Evolutionary conservation across 1,139 yeast genomes (phyloP), one percentile per base, ranked within the genome.

Genomic region (Debaryomyces sp.): DNA sequence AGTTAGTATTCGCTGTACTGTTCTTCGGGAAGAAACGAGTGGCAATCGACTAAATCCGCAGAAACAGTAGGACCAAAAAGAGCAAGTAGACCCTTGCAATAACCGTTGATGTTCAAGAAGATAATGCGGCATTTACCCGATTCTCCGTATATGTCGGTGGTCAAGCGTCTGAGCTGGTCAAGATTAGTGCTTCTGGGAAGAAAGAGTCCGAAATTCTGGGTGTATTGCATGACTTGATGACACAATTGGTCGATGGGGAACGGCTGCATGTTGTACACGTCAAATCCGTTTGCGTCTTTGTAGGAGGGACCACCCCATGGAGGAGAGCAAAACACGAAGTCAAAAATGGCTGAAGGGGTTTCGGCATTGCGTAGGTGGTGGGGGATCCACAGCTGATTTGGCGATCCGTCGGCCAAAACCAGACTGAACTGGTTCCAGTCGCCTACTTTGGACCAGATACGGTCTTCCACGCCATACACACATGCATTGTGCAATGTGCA

Each of bases 221-320:
- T 62, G 17, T 84, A 67, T 34, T 64, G 62, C 21, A 69, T 60
- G 51, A 84, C 65, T 15, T 76, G 75, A 9, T 48, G 46, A 38
- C 85, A 63, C 21, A 86, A 61, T 22, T 66, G 63, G n/a, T 73
- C 69, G 3, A 87, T 57, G 0, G 73, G 66, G 46, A 83, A 69
- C 1, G 95, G 92, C 46, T 69, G 61, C 78, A 73, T 64, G 42
- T 55, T 22, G 46, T 55, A 50, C 36, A 70, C 52, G 54, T 85
- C 83, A 69, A 82, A 88, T 0, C 63, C 57, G 1, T 71, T 71
- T 4, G 61, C 55, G 1, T 63, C 56, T 9, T 69, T 59, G 66
- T 92, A 94, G 4, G 70, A 64, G 0, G 95, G 90, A 0, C 99
- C 99, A 13, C 98, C 98, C 99, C 99, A 94, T 0, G 98, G 98